These are phyloP conservation scores for Trichoderma polysporum DNA, from an alignment of 2,329 filamentous ascomycete species.

Conservation along the genomic window DNA sequence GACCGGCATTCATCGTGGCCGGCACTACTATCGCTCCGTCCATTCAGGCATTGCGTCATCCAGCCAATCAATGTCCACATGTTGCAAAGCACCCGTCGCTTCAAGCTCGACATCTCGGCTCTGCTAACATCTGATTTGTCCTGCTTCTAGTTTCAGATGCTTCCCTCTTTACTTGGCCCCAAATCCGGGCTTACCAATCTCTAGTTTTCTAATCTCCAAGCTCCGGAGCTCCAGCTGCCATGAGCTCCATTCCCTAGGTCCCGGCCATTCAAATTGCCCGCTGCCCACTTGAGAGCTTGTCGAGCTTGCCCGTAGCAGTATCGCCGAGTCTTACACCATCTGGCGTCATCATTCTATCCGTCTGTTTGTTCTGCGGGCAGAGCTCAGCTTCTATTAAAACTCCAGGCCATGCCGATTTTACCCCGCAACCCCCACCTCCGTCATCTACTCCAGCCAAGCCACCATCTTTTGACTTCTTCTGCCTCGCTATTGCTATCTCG, in stretches of 20 bases:
- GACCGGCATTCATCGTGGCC: background rate
- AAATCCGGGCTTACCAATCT: background rate
- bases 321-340: background rate
- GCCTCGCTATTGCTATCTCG: background rate
- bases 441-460: constrained; percentile 7
- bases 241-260: background rate
- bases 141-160: background rate
- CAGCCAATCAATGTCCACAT: constrained; percentile 24
- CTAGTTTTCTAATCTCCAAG: background rate
- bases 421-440: constrained; percentile 23
- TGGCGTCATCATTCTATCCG: constrained; percentile 7
- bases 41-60: constrained; percentile 10
- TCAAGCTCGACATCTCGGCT: constrained; percentile 1
- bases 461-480: background rate
- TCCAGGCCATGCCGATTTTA: constrained; percentile 14
- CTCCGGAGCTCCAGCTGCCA: background rate
- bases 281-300: background rate
- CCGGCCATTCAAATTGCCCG: background rate
- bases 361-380: background rate
- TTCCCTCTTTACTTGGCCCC: background rate
- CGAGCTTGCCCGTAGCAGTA: background rate
- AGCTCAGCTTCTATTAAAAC: constrained; percentile 9
- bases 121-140: background rate
- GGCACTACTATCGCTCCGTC: background rate
- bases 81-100: constrained; percentile 23